phyloP scores from a whole-genome alignment of 371 early-diverging fungal genomes.

The Nematocida major region DNA sequence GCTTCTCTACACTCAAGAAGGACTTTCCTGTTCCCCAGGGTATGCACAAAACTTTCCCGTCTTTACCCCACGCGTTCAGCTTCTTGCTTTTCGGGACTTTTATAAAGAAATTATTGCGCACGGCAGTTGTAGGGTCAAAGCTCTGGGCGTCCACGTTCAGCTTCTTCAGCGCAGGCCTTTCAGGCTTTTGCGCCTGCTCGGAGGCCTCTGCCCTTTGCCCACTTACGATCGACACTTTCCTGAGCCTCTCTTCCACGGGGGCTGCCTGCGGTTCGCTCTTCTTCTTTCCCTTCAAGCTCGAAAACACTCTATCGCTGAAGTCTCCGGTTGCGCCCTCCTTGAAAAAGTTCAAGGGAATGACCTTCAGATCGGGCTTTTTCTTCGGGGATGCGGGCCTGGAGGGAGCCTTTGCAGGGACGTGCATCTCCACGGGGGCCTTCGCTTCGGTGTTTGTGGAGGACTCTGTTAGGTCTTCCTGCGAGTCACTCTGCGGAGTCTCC shows the following conservation, averaged over 20 bases:
- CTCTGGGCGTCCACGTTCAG: constrained; percentile 24
- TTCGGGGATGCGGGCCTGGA: not conserved
- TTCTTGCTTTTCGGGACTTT: not conserved
- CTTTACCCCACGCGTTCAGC: not conserved
- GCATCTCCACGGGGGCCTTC: not conserved
- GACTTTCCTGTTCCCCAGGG: not conserved
- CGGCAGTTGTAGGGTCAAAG: constrained; percentile 35
- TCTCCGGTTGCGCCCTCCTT: not conserved
- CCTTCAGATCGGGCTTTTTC: constrained; percentile 6
- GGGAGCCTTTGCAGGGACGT: not conserved
- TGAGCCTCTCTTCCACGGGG: not conserved
- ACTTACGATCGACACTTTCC: no score
- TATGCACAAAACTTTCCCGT: not conserved
- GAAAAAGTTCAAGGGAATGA: not conserved
- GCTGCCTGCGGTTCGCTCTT: not conserved
- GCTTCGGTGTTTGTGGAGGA: no score
- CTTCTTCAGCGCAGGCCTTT: not conserved
- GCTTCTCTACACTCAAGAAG: no score
- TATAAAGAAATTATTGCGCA: constrained; percentile 11
- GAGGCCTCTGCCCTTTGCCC: not conserved
- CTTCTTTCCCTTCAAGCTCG: not conserved
- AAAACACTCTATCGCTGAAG: constrained; percentile 8
- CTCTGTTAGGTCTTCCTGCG: constrained; percentile 10
- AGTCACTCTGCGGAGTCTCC: constrained; percentile 2
- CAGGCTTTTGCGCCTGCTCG: not conserved